Base-by-base conservation (phyloP, 164 flowering plant genomes). In the Stephania japonica region DNA sequence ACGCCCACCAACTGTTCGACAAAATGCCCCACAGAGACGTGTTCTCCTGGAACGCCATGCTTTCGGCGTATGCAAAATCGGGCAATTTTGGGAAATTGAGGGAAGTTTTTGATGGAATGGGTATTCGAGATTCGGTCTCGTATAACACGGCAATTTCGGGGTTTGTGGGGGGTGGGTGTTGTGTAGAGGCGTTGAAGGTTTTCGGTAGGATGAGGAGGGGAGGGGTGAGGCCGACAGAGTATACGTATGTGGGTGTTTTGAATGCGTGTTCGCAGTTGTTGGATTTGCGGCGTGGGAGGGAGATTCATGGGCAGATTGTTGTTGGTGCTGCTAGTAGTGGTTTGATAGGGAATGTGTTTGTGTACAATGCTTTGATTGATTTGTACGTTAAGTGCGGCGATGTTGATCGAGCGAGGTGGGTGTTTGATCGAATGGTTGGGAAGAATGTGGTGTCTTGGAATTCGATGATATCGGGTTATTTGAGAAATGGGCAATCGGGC, bases 381-480 rank as follows among this genome's bases (percentile, higher is more conserved):
- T 73, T 87, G 86, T 89, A 89, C 74, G 84, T 84, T 4, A 89
- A 87, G 74, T 86, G 88, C 75, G 88, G 86, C 8, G 80, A 78
- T 42, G 69, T 89, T 67, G 79, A 84, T 24, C 50, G 61, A 8
- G 89, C 91, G 0, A 42, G 81, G 69, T 77, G 79, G 78, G 44
- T 87, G 76, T 89, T 89, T 75, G 83, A 86, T 77, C 53, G 73
- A 64, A 73, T 83, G 79, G 42, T 18, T 44, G 70, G 76, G 25
- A 88, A 73, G 74, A 87, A 78, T 73, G 76, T 74, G 38, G 83
- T 83, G 24, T 75, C 79, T 6, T 83, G 83, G 85, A 83, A 79
- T 75, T 78, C 80, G 0, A 80, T 83, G 85, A 77, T 83, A 16
- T 67, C 83, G n/a, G 90, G 88, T 21, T 84, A 85, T 79, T 69